These are phyloP conservation scores for Dipteronia sinensis DNA, from an alignment of 345 rosid genomes.

Conservation along the genomic window DNA sequence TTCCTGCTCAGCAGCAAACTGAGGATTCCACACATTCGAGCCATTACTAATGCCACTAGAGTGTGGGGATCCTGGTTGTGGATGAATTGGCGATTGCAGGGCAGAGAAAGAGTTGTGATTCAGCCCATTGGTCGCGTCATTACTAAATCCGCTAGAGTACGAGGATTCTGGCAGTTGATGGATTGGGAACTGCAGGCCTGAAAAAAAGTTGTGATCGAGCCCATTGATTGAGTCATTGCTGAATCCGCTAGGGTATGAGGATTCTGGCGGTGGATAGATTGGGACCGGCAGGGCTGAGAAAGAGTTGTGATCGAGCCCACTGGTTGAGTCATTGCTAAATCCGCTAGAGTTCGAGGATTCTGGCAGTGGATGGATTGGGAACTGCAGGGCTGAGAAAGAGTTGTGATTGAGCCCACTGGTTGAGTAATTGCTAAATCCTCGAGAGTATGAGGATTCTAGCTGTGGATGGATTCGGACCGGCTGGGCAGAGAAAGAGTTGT, in stretches of 20 bases:
- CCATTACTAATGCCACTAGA: not conserved
- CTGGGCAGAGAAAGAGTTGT: not conserved
- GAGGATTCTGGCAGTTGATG: not conserved
- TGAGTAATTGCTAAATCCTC: not conserved
- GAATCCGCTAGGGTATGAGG: not conserved
- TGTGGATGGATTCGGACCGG: not conserved
- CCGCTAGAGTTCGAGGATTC: not conserved
- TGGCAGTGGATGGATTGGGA: not conserved
- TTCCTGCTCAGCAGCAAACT: not conserved
- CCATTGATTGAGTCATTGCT: not conserved
- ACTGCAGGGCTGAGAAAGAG: not conserved
- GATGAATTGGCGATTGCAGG: not conserved
- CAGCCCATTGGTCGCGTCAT: not conserved
- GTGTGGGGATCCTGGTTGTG: not conserved
- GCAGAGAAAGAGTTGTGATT: not conserved
- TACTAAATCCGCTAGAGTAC: not conserved
- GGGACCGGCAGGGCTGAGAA: not conserved
- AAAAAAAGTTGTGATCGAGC: not conserved
- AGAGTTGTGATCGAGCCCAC: not conserved
- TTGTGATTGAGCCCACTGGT: not conserved
- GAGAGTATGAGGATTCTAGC: not conserved
- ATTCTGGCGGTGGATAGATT: not conserved
- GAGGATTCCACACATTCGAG: not conserved
- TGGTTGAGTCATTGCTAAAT: not conserved
- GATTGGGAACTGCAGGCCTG: not conserved